Percentiles rank a stretch among this genome's conserved stretches.
phyloP scores from a whole-genome alignment of 164 flowering plant genomes.

The Dillenia turbinata region DNA sequence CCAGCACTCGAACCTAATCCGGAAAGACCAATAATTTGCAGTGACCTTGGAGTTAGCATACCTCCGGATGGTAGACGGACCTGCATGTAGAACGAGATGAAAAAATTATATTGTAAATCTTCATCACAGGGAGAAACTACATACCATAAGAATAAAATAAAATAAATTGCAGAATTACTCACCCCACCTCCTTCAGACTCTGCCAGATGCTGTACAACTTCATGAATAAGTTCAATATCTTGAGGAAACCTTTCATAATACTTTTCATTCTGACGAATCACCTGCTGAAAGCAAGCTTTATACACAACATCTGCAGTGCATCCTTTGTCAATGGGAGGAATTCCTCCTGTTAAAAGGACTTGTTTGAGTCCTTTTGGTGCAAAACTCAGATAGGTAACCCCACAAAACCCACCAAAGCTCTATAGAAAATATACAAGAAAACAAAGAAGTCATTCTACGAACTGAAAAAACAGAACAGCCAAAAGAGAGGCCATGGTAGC shows the following conservation, averaged over 20 bases:
- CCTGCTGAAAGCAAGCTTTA: constrained; percentile 53
- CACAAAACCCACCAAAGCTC: constrained; percentile 98
- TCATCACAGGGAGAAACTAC: not conserved
- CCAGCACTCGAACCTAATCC: constrained; percentile 83
- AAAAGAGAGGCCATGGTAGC: too few species aligned
- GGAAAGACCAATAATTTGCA: constrained; percentile 81
- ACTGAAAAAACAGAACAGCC: not conserved
- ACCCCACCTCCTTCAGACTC: constrained; percentile 86
- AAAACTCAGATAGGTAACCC: constrained; percentile 92
- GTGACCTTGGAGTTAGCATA: constrained; percentile 71
- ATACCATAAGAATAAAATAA: constrained; percentile 4
- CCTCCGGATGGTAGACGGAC: constrained; percentile 94
- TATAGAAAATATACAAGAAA: constrained; percentile 24
- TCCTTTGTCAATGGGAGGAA: constrained; percentile 73
- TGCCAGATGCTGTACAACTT: constrained; percentile 69
- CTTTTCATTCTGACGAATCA: constrained; percentile 72
- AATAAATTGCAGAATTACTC: constrained; percentile 14
- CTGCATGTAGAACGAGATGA: constrained; percentile 23
- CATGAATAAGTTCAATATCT: constrained; percentile 70
- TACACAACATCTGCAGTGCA: constrained; percentile 84
- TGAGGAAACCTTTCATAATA: constrained; percentile 92
- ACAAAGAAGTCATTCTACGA: not conserved
- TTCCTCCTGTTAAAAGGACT: constrained; percentile 92
- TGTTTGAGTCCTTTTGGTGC: constrained; percentile 85
- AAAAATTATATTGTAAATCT: not conserved